Evolutionary conservation across 441 rosid species (phyloP).

Genomic region (Arabidopsis lyrata): DNA sequence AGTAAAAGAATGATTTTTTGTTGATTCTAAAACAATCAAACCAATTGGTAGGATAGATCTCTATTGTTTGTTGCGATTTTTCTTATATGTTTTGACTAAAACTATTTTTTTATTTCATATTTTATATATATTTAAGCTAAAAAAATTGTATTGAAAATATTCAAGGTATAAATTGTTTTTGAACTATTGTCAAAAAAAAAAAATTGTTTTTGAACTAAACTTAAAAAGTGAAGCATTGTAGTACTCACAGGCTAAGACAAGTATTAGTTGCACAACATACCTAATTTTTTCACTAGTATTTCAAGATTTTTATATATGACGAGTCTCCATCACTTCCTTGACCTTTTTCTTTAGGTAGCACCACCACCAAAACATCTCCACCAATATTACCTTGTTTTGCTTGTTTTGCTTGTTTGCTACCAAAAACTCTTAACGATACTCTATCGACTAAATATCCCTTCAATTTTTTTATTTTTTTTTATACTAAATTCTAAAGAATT

Average conservation of each 20-base stretch:
- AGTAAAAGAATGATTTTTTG: background rate
- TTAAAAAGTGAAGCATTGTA: background rate
- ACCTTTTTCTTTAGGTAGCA: background rate
- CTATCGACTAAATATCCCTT: background rate
- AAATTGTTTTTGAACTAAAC: background rate
- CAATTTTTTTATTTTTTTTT: too few relatives aligned
- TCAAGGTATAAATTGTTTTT: too few relatives aligned
- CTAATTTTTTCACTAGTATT: background rate
- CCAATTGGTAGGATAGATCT: too few relatives aligned
- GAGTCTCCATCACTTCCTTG: background rate
- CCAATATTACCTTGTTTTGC: background rate
- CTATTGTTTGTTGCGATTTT: too few relatives aligned
- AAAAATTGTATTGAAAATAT: background rate
- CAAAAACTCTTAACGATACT: background rate
- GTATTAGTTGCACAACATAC: background rate
- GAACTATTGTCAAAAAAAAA: background rate
- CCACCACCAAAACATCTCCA: constrained; percentile 8
- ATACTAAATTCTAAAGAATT: background rate
- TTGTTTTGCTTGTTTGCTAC: background rate
- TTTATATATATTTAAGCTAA: background rate
- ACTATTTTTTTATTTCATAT: background rate
- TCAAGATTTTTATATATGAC: background rate
- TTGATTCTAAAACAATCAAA: too few relatives aligned
- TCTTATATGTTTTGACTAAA: too few relatives aligned
- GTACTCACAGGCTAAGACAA: background rate